phyloP scores from a whole-genome alignment of 495 filamentous ascomycete species.

The Durotheca rogersii region DNA sequence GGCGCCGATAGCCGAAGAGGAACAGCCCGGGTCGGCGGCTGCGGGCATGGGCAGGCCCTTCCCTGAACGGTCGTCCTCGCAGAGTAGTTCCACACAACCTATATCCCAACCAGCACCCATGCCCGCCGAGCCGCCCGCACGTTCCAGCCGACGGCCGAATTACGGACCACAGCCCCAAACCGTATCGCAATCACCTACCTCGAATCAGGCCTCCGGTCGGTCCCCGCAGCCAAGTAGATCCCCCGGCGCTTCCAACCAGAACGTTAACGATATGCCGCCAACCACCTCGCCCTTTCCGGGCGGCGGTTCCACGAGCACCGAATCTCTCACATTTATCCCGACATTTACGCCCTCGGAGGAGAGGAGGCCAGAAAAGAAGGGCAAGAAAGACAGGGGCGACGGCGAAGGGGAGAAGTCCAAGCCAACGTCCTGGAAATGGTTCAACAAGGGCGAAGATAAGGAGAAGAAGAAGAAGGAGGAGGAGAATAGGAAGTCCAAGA shows the following conservation, averaged over 20 bases:
- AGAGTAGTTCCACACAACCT: conserved; percentile 32
- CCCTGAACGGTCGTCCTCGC: conserved; percentile 58
- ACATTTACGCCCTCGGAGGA: conserved; percentile 62
- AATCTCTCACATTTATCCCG: conserved; percentile 80
- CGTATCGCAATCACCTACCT: conserved; percentile 21
- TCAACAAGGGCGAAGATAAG: conserved; percentile 59
- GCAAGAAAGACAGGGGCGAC: conserved; percentile 62
- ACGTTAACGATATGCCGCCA: conserved; percentile 61
- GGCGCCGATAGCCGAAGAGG: conserved; percentile 58
- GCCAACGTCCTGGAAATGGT: conserved; percentile 38
- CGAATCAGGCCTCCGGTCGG: conserved; percentile 9
- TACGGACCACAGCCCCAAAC: conserved; percentile 37
- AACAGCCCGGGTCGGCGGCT: conserved; percentile 29
- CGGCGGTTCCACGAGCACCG: conserved; percentile 65
- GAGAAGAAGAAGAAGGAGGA: conserved; percentile 62
- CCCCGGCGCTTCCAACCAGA: conserved; percentile 36
- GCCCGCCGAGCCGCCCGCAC: conserved; percentile 47
- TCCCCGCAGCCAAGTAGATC: conserved; percentile 19
- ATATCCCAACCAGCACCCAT: conserved; percentile 20
- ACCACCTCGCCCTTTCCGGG: conserved; percentile 69
- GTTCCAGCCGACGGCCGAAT: conserved; percentile 49
- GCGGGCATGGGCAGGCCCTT: conserved; percentile 36
- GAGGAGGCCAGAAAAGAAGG: conserved; percentile 65
- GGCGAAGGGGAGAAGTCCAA: conserved; percentile 44
- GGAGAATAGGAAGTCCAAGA: conserved; percentile 57